Evolutionary conservation across 169 alveolate species (phyloP), one percentile per base, ranked within the genome.

Genomic region (Plasmodium relictum): DNA sequence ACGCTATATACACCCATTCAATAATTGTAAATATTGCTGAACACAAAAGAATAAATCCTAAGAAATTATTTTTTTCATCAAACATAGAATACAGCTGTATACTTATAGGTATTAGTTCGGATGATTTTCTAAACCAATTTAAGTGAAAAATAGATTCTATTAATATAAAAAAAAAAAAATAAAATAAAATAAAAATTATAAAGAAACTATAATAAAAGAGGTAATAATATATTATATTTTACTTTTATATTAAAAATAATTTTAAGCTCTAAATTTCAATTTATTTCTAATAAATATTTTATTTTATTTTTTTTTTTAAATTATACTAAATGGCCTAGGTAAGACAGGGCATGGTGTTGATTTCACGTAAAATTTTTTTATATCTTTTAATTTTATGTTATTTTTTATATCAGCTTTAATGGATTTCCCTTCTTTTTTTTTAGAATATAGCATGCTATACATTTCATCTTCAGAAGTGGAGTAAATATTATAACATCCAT

Each of bases 1-100:
- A 86, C 92, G 61, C 70, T 58, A 86, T 59, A 62, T 86, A 86
- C 22, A 59, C 54, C 92, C 92, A 86, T 52, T 86, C 92, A 24
- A 86, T 73, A 18, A 86, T 63, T 8, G 92, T 86, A 86, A 86
- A 86, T 16, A 86, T 72, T 20, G 92, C 92, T 7, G 92, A 86
- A 45, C 74, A 86, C 0, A 86, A 26, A 41, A 86, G 74, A 54
- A 86, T 16, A 48, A 86, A 66, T 44, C 92, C 92, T 45, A 86
- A 68, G 50, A 72, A 24, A 45, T 86, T 86, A 45, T 56, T 70
- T 42, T 72, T 71, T 52, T 86, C 87, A 37, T 72, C 74, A 86
- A 86, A 86, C 92, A 86, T 86, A 31, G 92, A 86, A 71, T 86
- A 86, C 58, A 86, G 50, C 24, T 86, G 88, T 14, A 86, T 86